Evolutionary conservation across 2,329 filamentous ascomycete genomes (phyloP), one percentile per base, ranked within the genome.

Genomic region (Myriosclerotinia duriaeana): DNA sequence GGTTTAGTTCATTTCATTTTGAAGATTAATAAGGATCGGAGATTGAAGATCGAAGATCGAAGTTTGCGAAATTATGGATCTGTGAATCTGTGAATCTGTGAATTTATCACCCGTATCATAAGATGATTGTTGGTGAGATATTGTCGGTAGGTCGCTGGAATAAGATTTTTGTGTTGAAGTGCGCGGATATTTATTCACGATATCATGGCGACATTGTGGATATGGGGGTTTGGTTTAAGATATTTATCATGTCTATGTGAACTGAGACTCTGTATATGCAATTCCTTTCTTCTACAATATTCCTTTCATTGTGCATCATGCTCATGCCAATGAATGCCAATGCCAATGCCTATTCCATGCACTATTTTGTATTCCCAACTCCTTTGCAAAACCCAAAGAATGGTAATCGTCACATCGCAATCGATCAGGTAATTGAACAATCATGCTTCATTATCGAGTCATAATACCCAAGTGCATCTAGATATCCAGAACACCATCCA

Each of bases 371-470:
- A 38, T 54, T 20, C 30, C 30, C 30, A 38, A 38, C 42, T 60
- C 44, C 17, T 1, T 46, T 15, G 11, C 26, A 2, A 34, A 46
- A n/a, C 17, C 55, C 7, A 17, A 26, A 34, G 14, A 7, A 46
- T 20, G 14, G 15, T 12, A 38, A 44, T 65, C 40, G 53, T 65
- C 55, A 61, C 48, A 15, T 60, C 38, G 22, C 53, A 48, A 56
- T 34, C 20, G 30, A 42, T 60, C 12, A 12, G 15, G 38, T n/a
- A 46, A 53, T 53, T 61, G 5, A 53, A 61, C 17, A 34, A 50
- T 60, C 54, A 60, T 60, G 54, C 53, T 60, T 60, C 46, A 46
- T 60, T 60, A 60, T 44, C 46, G 50, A 59, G 53, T 22, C 55
- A 53, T 61, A 17, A 53, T 53, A 61, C 48, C 36, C 48, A 53